These are phyloP conservation scores for Penicillium rolfsii DNA, from an alignment of 2,329 filamentous ascomycete genomes.

Conservation along the genomic window DNA sequence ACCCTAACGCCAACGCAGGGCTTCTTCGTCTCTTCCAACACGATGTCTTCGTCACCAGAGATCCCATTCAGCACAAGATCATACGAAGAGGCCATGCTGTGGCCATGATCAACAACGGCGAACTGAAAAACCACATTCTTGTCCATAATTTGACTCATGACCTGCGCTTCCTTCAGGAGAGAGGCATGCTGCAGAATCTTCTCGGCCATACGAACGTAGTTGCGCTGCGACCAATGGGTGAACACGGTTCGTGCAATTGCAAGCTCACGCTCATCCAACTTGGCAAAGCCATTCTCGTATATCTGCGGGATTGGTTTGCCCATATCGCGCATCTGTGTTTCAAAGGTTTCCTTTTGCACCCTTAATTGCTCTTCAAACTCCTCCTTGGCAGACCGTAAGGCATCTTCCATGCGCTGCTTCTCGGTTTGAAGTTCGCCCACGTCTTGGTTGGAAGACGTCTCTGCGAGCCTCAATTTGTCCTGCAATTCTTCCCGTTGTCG, in stretches of 20 bases:
- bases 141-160: constrained; percentile 96
- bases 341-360: constrained; percentile 80
- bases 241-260: constrained; percentile 68
- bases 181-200: constrained; percentile 85
- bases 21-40: constrained; percentile 78
- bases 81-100: constrained; percentile 89
- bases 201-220: constrained; percentile 93
- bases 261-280: constrained; percentile 72
- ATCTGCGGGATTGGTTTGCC: constrained; percentile 61
- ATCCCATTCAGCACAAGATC: constrained; percentile 94
- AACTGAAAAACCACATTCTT: constrained; percentile 95
- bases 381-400: constrained; percentile 74
- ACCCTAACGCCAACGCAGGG: constrained; percentile 90
- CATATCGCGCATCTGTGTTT: constrained; percentile 79
- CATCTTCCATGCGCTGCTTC: constrained; percentile 83
- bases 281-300: constrained; percentile 48
- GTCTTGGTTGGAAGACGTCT: constrained; percentile 71
- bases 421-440: constrained; percentile 82
- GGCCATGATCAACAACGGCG: constrained; percentile 83
- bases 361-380: constrained; percentile 87
- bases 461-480: constrained; percentile 73
- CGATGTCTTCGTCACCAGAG: constrained; percentile 79
- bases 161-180: constrained; percentile 89
- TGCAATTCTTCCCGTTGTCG: constrained; percentile 82
- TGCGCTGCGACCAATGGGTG: constrained; percentile 77